Evolutionary conservation across 345 rosid genomes (phyloP).

Genomic region (Eucalyptus cloeziana): DNA sequence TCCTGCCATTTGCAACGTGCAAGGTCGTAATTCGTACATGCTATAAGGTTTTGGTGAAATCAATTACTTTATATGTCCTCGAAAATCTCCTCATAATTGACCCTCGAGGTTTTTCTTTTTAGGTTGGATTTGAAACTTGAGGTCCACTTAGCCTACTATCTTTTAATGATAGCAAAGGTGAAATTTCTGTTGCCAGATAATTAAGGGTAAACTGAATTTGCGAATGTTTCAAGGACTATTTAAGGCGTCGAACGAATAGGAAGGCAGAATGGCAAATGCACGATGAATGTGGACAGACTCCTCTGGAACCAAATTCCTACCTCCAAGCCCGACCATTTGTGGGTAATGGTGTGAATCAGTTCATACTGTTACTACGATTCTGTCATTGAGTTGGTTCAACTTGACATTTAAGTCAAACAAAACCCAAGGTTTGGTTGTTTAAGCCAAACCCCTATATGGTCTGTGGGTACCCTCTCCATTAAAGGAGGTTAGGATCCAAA

Average conservation of each 20-base stretch:
- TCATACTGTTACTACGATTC: rapidly evolving
- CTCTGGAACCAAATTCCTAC: background rate
- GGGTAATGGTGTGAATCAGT: background rate
- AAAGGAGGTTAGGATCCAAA: too few relatives aligned
- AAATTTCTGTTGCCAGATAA: background rate
- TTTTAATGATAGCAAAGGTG: background rate
- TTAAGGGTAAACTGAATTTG: too few relatives aligned
- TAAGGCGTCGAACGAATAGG: background rate
- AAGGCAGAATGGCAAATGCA: background rate
- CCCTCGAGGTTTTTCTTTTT: too few relatives aligned
- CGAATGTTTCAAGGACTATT: background rate
- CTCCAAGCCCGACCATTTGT: background rate
- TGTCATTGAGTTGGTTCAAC: too few relatives aligned
- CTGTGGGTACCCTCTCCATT: too few relatives aligned
- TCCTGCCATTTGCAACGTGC: background rate
- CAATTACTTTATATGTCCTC: background rate
- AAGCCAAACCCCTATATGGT: too few relatives aligned
- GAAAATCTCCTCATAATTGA: background rate
- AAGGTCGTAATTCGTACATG: background rate
- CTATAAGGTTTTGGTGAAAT: background rate
- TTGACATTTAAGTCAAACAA: too few relatives aligned
- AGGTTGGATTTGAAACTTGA: too few relatives aligned
- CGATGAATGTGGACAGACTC: background rate
- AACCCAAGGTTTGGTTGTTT: too few relatives aligned
- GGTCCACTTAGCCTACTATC: background rate